Percentiles rank a stretch among this genome's conserved stretches.
phyloP scores from a whole-genome alignment of 768 basidiomycete genomes.

The Paxillus ammoniavirescens region DNA sequence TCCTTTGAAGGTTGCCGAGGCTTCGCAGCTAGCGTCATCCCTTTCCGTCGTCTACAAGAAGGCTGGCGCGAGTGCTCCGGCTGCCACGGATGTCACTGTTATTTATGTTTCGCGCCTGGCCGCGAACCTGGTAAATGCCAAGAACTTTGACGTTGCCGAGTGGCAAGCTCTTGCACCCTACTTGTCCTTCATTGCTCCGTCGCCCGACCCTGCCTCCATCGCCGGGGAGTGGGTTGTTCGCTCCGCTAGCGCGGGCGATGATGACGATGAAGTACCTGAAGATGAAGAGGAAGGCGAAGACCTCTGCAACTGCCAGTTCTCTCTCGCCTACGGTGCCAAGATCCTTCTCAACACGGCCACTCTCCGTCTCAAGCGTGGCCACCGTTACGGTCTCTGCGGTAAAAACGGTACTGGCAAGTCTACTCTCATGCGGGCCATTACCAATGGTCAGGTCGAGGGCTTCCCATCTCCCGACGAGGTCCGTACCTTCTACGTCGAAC shows the following conservation, averaged over 20 bases:
- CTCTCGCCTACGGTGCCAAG: conserved; percentile 97
- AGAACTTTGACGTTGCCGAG: conserved; percentile 87
- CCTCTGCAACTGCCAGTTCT: conserved; percentile 98
- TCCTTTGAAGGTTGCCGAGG: conserved; percentile 75
- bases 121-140: conserved; percentile 81
- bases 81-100: conserved; percentile 53
- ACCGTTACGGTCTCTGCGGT: conserved; percentile 98
- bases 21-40: conserved; percentile 59
- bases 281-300: conserved; percentile 99
- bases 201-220: conserved; percentile 65
- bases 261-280: conserved; percentile 64
- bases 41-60: conserved; percentile 86
- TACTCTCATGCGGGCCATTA: conserved; percentile 90
- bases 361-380: conserved; percentile 96
- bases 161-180: conserved; percentile 84
- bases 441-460: conserved; percentile 95
- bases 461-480: conserved; percentile 98
- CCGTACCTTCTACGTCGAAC: conserved; percentile 99
- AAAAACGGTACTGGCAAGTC: conserved; percentile 99
- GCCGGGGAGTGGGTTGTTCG: conserved; percentile 87
- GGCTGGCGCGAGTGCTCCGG: conserved; percentile 57
- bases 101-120: conserved; percentile 79
- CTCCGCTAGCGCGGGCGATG: conserved; percentile 76
- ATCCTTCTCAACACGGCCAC: conserved; percentile 95
- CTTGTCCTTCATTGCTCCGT: conserved; percentile 62